Base-by-base conservation (phyloP, 495 filamentous ascomycete species). In the Xylaria nigripes region DNA sequence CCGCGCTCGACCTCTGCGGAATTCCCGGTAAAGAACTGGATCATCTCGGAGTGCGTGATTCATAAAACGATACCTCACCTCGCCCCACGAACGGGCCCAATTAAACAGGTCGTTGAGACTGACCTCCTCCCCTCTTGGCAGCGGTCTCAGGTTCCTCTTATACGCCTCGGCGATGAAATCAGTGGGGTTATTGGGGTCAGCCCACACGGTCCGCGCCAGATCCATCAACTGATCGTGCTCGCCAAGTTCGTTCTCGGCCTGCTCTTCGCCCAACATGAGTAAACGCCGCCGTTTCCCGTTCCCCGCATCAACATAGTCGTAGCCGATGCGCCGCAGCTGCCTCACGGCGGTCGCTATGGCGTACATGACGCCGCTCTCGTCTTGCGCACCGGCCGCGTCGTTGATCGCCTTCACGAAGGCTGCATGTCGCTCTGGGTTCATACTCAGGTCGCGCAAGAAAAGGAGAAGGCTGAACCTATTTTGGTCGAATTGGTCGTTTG, bases 41-140 rank as follows among this genome's bases (percentile, higher is more conserved):
- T 56, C 53, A 3, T 56, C 53, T 0, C 53, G 9, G 0, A 50
- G n/a, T 0, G 38, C 13, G 6, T 56, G 53, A 6, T 50, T 44
- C 29, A 56, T 34, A 16, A 56, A 50, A 1, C 53, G 18, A 4
- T 56, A 56, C 3, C 46, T 6, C 0, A 50, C 46, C 15, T 56
- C 53, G 9, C 27, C 29, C 46, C 53, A 56, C 2, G 27, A 38
- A 0, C 53, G 24, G 0, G 46, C 45, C 19, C 9, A 50, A 5
- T 34, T 13, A 13, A 50, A 50, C 3, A 56, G 34, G 3, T 2
- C 10, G 25, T 49, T 38, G 8, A 45, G 27, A 34, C 16, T 21
- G 22, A 5, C 24, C 13, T 0, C 9, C 44, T 1, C n/a, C 24
- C 5, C 44, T 1, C n/a, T 18, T 6, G 18, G 6, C 2, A 43